Conservation (phyloP, 106 monocot genomes). For the Acorus gramineus region DNA sequence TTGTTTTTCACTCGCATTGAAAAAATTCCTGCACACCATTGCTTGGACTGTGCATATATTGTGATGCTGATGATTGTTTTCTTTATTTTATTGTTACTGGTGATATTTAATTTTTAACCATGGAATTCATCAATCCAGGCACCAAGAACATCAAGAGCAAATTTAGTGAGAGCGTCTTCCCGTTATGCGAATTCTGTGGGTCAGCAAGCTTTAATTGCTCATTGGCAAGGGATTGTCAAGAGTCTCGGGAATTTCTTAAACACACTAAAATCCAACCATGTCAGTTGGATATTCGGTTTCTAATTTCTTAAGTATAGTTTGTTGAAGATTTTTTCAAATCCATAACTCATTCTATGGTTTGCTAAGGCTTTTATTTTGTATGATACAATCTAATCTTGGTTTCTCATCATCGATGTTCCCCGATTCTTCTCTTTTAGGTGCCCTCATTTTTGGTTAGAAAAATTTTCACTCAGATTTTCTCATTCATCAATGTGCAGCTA, state of each 20-base stretch:
- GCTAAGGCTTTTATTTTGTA: not conserved
- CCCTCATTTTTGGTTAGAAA: conserved; percentile 95
- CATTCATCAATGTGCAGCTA: conserved; percentile 95
- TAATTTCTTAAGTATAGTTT: not conserved
- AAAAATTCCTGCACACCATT: not conserved
- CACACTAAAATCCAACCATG: conserved; percentile 80
- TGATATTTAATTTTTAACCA: too few relatives aligned
- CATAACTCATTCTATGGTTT: not conserved
- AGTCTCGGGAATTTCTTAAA: conserved; percentile 76
- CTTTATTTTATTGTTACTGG: not conserved
- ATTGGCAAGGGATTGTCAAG: conserved; percentile 97
- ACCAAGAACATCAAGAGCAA: conserved; percentile 88
- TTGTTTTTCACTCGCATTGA: not conserved
- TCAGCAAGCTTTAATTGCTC: conserved; percentile 80
- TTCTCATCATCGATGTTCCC: too few relatives aligned
- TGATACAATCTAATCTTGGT: not conserved
- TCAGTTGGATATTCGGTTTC: conserved; percentile 28
- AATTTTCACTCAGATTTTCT: conserved; percentile 95
- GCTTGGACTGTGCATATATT: not conserved
- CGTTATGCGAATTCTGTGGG: conserved; percentile 65
- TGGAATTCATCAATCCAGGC: conserved; percentile 27
- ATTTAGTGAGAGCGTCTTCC: conserved; percentile 65
- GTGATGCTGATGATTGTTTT: not conserved
- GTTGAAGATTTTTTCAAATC: not conserved
- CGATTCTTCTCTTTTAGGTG: conserved; percentile 38